Base-by-base conservation (phyloP, 179 eudicot species). In the Patellifolia procumbens region DNA sequence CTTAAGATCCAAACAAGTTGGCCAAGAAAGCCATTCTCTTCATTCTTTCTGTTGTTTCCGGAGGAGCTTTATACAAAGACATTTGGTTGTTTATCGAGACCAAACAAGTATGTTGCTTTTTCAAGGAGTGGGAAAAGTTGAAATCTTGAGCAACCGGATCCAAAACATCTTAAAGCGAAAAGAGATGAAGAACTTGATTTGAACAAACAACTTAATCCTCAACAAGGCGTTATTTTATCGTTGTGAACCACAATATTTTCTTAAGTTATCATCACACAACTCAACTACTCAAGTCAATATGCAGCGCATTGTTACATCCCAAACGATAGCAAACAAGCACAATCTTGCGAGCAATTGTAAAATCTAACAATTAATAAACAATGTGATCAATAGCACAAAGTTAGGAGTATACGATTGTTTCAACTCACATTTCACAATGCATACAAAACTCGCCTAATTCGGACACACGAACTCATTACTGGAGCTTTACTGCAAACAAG, bases 391-490 rank as follows among this genome's bases (percentile, higher is more conserved):
- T 10, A 10, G n/a, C 6, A 20, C 3, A 5, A 31, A 32, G 10
- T 31, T 31, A 31, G 42, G 22, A 15, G 22, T 16, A 62, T 11
- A 5, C 31, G 4, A 16, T 32, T 31, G 7, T 4, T 32, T 15
- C 4, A 5, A 31, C 9, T 32, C 22, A 62, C 22, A 62, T 62
- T 1, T 62, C n/a, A 16, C 67, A 62, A 16, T 10, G 17, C 0
- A 62, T 45, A 45, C 56, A 42, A 24, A 28, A 29, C 68, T 45
- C 43, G 68, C 43, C 37, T 17, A 72, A 68, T 59, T 64, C 60
- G 35, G 64, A 46, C 60, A 46, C 70, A 45, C 8, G 39, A 59
- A 31, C 24, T 56, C 29, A 2, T 22, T n/a, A 24, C 39, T 60
- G 8, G 32, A 59, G 68, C n/a, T 13, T 24, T 34, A 26, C 32